Evolutionary conservation across 768 basidiomycete species (phyloP), one percentile per base, ranked within the genome.

Genomic region (Mycena vitilis): DNA sequence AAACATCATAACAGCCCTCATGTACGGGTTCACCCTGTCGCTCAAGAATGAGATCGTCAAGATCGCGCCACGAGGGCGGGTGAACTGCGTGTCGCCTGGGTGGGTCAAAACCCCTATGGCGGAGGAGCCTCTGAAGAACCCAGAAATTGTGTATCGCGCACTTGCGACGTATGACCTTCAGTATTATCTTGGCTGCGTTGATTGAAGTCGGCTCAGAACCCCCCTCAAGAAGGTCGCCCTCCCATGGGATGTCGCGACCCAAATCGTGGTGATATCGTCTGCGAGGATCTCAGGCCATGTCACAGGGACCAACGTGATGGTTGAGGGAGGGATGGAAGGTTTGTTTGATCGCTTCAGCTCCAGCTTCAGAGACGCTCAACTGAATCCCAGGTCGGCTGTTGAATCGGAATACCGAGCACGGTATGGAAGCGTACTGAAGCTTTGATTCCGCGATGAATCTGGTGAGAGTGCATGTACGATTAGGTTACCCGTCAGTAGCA

Each of bases 31-130:
- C 40, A 87, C 86, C 5, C 78, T 89, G 72, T 82, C 88, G 5
- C 82, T 93, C 70, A 94, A 94, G 79, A 94, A 93, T 75, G 92
- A 94, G 78, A 93, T 93, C 63, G 92, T 94, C 45, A 87, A 87
- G 77, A 86, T 93, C 66, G 91, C 91, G 0, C 89, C 91, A 0
- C 83, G 77, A 62, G 93, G 86, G 0, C 83, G 92, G n/a, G 91
- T 93, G 4, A 93, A 93, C 71, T 81, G 82, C 51, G 82, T 94
- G 22, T 89, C 85, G 0, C 92, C 92, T 4, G 91, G 91, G 7
- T 92, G 89, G 88, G 86, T 88, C 11, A 82, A 76, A 57, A 93
- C 92, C 65, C 85, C 88, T 0, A 89, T 88, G 87, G 89, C 85
- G 0, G 86, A 85, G 68, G 82, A 85, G 13, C 80, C 85, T 0